Conservation (phyloP, 106 monocot species). For the Dioscorea alata region DNA sequence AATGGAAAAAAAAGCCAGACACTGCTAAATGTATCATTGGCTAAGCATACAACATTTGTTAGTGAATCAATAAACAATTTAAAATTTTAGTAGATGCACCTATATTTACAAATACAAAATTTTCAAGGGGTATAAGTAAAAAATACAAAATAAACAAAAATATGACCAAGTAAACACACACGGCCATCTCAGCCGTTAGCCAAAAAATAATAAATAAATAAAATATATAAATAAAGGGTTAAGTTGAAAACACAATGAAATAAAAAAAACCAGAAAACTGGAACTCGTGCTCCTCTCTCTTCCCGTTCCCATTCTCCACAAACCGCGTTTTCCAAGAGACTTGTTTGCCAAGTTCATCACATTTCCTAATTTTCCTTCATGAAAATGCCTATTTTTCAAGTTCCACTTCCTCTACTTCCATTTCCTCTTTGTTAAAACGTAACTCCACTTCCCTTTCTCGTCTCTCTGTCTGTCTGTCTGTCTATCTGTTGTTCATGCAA, state of each 20-base stretch:
- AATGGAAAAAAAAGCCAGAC: too few species aligned
- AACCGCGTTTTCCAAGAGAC: neutral
- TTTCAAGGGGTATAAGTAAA: too few species aligned
- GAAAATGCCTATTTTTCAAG: neutral
- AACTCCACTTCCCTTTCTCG: neutral
- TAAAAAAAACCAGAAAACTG: neutral
- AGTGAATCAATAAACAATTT: too few species aligned
- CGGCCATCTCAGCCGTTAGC: neutral
- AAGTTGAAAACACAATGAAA: too few species aligned
- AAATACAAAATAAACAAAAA: too few species aligned
- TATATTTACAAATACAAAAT: too few species aligned
- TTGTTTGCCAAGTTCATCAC: too few species aligned
- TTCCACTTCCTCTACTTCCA: neutral
- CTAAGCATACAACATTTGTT: too few species aligned
- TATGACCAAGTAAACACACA: constrained; percentile 1
- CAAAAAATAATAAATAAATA: neutral
- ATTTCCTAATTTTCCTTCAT: neutral
- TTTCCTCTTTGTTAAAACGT: neutral
- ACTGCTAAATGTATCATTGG: too few species aligned
- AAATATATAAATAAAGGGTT: neutral
- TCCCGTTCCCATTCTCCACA: neutral
- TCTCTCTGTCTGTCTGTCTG: neutral
- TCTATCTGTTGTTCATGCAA: neutral
- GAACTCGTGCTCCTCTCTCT: neutral
- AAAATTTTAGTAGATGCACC: too few species aligned